Base-by-base conservation (phyloP, 169 alveolate genomes). In the Cystoisospora suis region DNA sequence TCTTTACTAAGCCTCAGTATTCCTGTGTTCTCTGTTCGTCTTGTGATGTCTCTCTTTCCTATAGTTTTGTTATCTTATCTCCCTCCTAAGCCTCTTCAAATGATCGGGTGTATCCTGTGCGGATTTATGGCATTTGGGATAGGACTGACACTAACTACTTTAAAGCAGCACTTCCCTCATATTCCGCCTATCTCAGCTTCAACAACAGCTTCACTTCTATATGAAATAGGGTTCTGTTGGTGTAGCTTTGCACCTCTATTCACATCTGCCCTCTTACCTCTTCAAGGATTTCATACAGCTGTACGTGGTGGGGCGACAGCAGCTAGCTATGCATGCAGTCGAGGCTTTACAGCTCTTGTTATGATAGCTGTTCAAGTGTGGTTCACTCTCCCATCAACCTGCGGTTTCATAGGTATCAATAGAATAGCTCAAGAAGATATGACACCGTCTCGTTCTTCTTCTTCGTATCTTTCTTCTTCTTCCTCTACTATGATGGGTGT, bases 271-370 rank as follows among this genome's bases (percentile, higher is more conserved):
- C 70, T 83, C 44, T 80, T 83, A 36, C 89, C 89, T 17, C 77
- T 83, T n/a, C 89, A 83, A 36, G 77, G 77, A 5, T 83, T 83
- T 42, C 89, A 83, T 40, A 83, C 89, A 0, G 89, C 59, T 32
- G 89, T 59, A 6, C 61, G 89, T 40, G 77, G 89, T 38, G 80
- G 77, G 47, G 77, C 80, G 23, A 80, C 80, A 15, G 89, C 81
- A 17, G 89, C 89, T 20, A 80, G 65, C 12, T 56, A 44, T 12
- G 89, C 89, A 12, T 56, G 80, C 77, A 58, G 15, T n/a, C 36
- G 89, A 34, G 58, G 44, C 34, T 59, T 36, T 44, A 69, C 87
- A 0, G 87, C 49, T 5, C 42, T 77, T 6, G 29, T 69, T 32
- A 77, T 83, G 34, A 40, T 83, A 36, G 42, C 15, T n/a, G 77